A percentile compares a stretch with the other conserved stretches of the same genome.
Conservation (phyloP, 306 rosid genomes). For the Crotalaria pallida region DNA sequence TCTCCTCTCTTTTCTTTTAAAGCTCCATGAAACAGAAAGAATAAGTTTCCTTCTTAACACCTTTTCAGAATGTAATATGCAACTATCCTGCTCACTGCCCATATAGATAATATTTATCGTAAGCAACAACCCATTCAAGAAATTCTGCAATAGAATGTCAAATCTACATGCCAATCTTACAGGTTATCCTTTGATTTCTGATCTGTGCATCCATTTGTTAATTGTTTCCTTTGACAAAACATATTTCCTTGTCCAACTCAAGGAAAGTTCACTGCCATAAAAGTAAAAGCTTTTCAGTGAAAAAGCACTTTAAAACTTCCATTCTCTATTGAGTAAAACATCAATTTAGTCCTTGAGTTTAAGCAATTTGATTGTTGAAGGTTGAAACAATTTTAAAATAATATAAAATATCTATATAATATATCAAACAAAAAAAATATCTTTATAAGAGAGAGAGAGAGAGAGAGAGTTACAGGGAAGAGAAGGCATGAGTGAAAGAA, state of each 20-base stretch:
- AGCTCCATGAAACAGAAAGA: no score
- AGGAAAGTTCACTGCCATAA: constrained; percentile 42
- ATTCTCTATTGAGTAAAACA: no score
- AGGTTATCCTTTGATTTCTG: constrained; percentile 39
- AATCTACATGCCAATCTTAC: constrained; percentile 37
- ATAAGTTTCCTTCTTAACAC: no score
- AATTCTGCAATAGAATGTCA: neutral
- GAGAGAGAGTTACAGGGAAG: constrained; percentile 44
- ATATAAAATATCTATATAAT: no score
- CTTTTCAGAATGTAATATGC: no score
- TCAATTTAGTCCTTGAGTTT: no score
- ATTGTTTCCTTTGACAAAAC: constrained; percentile 30
- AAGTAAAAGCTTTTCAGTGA: constrained; percentile 6
- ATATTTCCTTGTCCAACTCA: constrained; percentile 31
- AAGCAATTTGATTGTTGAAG: no score
- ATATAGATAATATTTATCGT: constrained; percentile 9
- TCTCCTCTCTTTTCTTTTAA: no score
- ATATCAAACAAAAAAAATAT: no score
- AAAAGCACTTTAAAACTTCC: neutral
- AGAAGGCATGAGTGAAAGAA: constrained; percentile 23
- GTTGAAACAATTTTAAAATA: no score
- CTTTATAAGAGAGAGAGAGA: no score
- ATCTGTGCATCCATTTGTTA: constrained; percentile 37
- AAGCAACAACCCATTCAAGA: constrained; percentile 7
- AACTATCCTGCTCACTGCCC: no score